These are phyloP conservation scores for Naumovozyma baii DNA, from an alignment of 805 yeast species.

Conservation along the genomic window DNA sequence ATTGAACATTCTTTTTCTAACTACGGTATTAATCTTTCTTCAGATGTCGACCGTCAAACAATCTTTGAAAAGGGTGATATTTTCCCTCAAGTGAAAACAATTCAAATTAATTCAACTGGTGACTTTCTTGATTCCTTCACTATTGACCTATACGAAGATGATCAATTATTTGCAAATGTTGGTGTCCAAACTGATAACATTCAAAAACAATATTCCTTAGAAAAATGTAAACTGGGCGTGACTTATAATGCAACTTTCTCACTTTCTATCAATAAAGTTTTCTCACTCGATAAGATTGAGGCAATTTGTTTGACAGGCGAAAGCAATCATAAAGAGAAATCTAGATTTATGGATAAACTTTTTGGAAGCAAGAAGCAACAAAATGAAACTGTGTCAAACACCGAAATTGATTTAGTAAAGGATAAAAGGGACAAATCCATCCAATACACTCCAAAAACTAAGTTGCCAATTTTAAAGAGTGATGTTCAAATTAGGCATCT, in stretches of 20 bases:
- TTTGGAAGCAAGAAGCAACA: background rate
- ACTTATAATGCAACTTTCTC: slow-evolving; percentile 35
- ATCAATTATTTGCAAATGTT: slow-evolving; percentile 11
- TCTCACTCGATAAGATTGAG: slow-evolving; percentile 37
- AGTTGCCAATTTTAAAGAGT: slow-evolving; percentile 6
- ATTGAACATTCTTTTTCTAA: slow-evolving; percentile 45
- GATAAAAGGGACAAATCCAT: background rate
- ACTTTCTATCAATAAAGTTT: slow-evolving; percentile 42
- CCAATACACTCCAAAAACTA: background rate
- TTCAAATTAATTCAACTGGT: slow-evolving; percentile 30
- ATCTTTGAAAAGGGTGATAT: slow-evolving; percentile 42
- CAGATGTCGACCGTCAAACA: slow-evolving; percentile 17
- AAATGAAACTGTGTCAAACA: background rate
- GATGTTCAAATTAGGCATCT: slow-evolving; percentile 40
- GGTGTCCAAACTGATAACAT: slow-evolving; percentile 6
- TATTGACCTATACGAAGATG: slow-evolving; percentile 28
- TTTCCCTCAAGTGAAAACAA: slow-evolving; percentile 24
- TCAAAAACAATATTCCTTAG: slow-evolving; percentile 29
- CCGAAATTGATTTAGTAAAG: too few species aligned
- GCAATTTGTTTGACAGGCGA: slow-evolving; percentile 34
- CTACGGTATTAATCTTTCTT: slow-evolving; percentile 34
- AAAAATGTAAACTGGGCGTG: slow-evolving; percentile 34
- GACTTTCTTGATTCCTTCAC: slow-evolving; percentile 25
- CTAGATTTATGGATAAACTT: background rate
- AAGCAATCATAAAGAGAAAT: slow-evolving; percentile 12